Evolutionary conservation across 768 basidiomycete species (phyloP).

Genomic region (Podaxis sp.): DNA sequence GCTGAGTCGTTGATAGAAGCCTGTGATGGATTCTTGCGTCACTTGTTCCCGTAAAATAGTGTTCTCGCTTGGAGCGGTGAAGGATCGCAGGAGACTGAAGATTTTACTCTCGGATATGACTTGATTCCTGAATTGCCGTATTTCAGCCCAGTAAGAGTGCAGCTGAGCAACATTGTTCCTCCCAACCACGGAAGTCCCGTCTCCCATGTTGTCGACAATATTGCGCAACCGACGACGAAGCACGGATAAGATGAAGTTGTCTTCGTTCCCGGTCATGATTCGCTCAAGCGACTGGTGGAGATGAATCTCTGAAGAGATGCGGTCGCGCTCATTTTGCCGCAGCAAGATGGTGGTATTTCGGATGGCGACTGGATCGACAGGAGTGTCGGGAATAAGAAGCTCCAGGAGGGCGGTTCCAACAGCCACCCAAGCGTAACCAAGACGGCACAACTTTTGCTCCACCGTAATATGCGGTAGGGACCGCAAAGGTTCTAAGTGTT

Average conservation of each 20-base stretch:
- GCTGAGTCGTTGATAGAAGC: constrained; percentile 74
- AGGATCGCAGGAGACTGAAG: constrained; percentile 32
- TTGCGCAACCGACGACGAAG: constrained; percentile 40
- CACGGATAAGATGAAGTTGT: constrained; percentile 45
- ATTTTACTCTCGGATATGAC: constrained; percentile 33
- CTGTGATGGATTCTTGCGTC: constrained; percentile 74
- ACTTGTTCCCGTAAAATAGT: constrained; percentile 61
- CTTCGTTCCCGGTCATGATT: constrained; percentile 52
- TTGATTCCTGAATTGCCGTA: constrained; percentile 71
- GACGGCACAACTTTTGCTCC: constrained; percentile 10
- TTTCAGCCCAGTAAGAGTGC: constrained; percentile 72
- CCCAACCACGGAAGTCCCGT: constrained; percentile 28
- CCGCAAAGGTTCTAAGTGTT: constrained; percentile 2
- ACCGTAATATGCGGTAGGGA: neutral
- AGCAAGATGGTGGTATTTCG: constrained; percentile 47
- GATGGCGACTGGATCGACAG: constrained; percentile 83
- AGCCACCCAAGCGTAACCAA: constrained; percentile 54
- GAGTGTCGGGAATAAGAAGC: constrained; percentile 78
- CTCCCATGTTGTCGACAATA: constrained; percentile 27
- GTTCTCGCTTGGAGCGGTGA: neutral
- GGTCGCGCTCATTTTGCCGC: constrained; percentile 37
- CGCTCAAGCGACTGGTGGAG: constrained; percentile 58
- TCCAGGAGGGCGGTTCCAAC: constrained; percentile 60
- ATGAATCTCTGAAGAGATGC: constrained; percentile 46
- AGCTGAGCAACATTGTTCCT: constrained; percentile 48